Conservation (phyloP, 495 filamentous ascomycete genomes). For the Neurospora terricola region DNA sequence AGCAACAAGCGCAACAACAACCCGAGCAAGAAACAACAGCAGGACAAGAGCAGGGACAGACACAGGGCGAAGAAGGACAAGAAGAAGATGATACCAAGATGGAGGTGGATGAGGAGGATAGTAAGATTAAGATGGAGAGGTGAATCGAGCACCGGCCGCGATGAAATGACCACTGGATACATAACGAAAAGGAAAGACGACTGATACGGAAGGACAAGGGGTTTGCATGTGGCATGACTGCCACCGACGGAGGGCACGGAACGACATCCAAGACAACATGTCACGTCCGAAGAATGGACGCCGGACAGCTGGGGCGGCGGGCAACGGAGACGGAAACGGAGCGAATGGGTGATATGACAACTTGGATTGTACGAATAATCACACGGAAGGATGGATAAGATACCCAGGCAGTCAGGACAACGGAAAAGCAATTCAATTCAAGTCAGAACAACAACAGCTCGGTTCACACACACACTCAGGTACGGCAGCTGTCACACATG, state of each 20-base stretch:
- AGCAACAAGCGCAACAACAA: slow-evolving; percentile 28
- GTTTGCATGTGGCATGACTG: no score
- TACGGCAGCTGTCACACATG: not conserved
- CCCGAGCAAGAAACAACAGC: slow-evolving; percentile 19
- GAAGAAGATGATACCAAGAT: not conserved
- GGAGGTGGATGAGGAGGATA: not conserved
- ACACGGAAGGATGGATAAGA: not conserved
- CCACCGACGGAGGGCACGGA: not conserved
- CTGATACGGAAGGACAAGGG: no score
- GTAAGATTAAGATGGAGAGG: not conserved
- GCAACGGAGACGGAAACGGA: not conserved
- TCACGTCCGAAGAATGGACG: not conserved
- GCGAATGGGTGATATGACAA: not conserved
- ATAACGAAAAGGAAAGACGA: not conserved
- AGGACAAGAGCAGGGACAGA: slow-evolving; percentile 23
- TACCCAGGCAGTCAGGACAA: not conserved
- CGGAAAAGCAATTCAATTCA: not conserved
- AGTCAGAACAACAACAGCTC: not conserved
- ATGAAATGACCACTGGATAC: no score
- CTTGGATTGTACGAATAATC: not conserved
- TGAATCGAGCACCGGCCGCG: not conserved
- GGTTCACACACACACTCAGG: not conserved
- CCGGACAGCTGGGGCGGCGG: not conserved
- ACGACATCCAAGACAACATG: not conserved
- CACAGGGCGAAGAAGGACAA: not conserved